Percentiles rank a stretch among this genome's conserved stretches.
phyloP scores from a whole-genome alignment of 352 stramenopile genomes.

The Globisporangium lucens region DNA sequence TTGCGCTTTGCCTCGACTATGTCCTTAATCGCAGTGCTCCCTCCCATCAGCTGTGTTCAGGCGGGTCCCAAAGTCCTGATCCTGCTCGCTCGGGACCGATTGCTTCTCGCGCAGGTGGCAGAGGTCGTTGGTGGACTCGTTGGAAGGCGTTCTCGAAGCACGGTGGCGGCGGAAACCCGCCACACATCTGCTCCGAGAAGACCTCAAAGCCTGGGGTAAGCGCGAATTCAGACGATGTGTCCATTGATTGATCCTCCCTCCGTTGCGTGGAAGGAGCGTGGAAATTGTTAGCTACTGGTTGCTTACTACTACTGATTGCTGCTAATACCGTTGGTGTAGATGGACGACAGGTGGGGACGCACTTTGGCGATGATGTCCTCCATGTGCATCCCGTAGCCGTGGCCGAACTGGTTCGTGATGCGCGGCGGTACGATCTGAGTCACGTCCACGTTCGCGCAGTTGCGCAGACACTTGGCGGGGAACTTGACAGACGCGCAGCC shows the following conservation, averaged over 20 bases:
- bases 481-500: conserved; percentile 38
- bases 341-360: conserved; percentile 33
- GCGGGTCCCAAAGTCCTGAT: conserved; percentile 25
- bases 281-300: background rate
- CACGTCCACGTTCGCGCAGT: conserved; percentile 63
- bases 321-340: conserved; percentile 1
- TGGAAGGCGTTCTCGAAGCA: background rate
- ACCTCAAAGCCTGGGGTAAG: too few species aligned
- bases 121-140: conserved; percentile 27
- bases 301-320: background rate
- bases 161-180: background rate
- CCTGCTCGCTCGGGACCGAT: conserved; percentile 26
- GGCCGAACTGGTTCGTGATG: conserved; percentile 71
- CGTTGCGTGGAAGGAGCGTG: background rate
- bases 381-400: conserved; percentile 78
- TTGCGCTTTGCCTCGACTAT: too few species aligned
- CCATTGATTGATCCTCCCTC: background rate
- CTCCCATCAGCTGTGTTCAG: background rate
- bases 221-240: too few species aligned
- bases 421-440: conserved; percentile 55
- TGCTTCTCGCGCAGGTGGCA: conserved; percentile 32
- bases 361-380: conserved; percentile 48
- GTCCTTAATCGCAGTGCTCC: too few species aligned
- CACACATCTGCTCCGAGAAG: too few species aligned
- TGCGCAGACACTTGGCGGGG: conserved; percentile 9